phyloP scores from a whole-genome alignment of 805 yeast genomes.

The Schizosaccharomyces osmophilus region DNA sequence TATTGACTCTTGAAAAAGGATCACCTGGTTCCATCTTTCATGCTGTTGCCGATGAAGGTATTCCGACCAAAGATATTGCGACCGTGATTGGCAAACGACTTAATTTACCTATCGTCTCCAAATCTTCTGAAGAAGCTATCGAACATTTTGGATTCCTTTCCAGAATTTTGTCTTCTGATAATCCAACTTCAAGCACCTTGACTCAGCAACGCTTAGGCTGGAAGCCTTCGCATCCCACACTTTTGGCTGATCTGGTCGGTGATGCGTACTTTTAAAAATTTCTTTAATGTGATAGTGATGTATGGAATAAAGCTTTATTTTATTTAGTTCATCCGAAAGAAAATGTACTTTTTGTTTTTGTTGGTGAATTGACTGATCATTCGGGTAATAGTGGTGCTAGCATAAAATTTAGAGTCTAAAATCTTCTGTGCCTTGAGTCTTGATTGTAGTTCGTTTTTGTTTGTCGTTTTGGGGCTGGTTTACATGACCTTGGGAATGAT shows the following conservation, averaged over 20 bases:
- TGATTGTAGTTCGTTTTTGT: too few species aligned
- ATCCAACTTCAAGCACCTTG: constrained; percentile 3
- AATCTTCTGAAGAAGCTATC: constrained; percentile 2
- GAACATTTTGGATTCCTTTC: constrained; percentile 1
- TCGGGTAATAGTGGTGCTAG: too few species aligned
- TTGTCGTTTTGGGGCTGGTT: too few species aligned
- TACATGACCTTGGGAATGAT: too few species aligned
- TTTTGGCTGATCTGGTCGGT: constrained; percentile 3
- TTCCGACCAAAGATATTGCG: constrained; percentile 12
- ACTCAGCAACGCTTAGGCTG: constrained; percentile 3
- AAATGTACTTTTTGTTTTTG: too few species aligned
- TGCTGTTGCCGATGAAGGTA: constrained; percentile 12
- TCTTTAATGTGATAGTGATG: too few species aligned
- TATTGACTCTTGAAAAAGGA: constrained; percentile 12
- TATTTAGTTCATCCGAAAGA: too few species aligned
- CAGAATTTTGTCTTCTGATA: constrained; percentile 1
- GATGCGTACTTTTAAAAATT: neutral
- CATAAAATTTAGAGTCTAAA: too few species aligned
- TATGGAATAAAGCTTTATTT: too few species aligned
- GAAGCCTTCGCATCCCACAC: constrained; percentile 3
- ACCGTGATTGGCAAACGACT: constrained; percentile 10
- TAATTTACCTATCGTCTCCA: constrained; percentile 1
- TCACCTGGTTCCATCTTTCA: constrained; percentile 11
- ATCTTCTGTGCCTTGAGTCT: too few species aligned
- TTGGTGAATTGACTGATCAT: too few species aligned